Base-by-base conservation (phyloP, 176 grass and related monocot species). In the Oryza australiensis region DNA sequence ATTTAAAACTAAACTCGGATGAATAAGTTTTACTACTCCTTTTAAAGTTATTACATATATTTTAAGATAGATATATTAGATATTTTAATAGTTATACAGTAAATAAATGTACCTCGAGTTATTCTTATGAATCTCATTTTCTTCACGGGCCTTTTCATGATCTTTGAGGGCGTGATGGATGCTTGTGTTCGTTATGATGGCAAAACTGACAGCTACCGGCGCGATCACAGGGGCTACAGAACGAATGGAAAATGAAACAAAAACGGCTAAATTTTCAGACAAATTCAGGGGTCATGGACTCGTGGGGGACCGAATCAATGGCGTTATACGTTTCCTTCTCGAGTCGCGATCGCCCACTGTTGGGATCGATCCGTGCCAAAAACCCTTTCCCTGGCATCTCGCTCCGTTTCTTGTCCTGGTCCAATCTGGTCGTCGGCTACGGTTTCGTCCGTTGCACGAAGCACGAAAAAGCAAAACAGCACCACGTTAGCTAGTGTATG, bases 231-330 rank as follows among this genome's bases (percentile, higher is more conserved):
- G 51, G 51, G 51, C 51, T 55, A 55, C 51, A 55, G 18, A 55
- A 22, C 51, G 51, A 22, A 55, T n/a, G 26, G 10, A 29, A 60
- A 22, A 55, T n/a, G 26, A 29, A 29, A 60, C 55, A 60, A 10
- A 60, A 24, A 24, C 7, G 7, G 24, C 13, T 26, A 51, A 15
- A 3, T 9, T 74, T 22, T 32, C 45, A 48, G 22, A 60, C 18
- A 11, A 7, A 22, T 55, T 55, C 51, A 55, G 18, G 18, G 5
- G 51, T n/a, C 55, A 5, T 22, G 49, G 18, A 18, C 46, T 49
- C 14, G 33, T 24, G 22, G 34, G 53, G 74, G 33, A 12, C 76
- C 76, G 41, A 49, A 67, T 68, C 77, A 68, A 51, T 53, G 77
- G 42, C 20, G 77, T 22, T 51, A 28, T 64, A n/a, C 62, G 62